Percentiles rank a stretch among this genome's conserved stretches.
Conservation (phyloP, 768 basidiomycete genomes). For the Agrocybe praecox region DNA sequence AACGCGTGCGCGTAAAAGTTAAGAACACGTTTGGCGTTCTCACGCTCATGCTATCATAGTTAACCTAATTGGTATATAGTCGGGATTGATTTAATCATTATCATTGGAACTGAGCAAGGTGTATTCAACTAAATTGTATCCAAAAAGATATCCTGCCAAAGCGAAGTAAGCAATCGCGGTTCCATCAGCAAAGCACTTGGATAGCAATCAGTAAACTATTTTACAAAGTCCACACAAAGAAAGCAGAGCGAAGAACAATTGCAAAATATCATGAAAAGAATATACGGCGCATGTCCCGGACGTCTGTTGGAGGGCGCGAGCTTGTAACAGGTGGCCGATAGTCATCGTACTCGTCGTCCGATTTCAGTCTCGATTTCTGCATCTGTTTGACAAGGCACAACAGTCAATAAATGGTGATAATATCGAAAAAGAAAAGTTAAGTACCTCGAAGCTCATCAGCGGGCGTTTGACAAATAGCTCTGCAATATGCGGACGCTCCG, state of each 20-base stretch:
- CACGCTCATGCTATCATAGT: too few species aligned
- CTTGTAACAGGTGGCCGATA: constrained; percentile 22
- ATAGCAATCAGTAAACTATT: constrained; percentile 14
- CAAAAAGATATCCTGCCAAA: neutral
- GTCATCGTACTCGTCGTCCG: constrained; percentile 48
- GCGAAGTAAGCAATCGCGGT: neutral
- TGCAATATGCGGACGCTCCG: constrained; percentile 54
- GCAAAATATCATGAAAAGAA: constrained; percentile 42
- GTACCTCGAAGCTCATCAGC: constrained; percentile 74
- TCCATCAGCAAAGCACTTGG: neutral
- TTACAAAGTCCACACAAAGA: neutral
- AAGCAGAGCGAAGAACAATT: neutral
- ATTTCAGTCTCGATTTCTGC: constrained; percentile 65
- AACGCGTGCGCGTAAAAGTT: neutral
- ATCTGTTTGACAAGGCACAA: constrained; percentile 41
- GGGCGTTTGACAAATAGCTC: constrained; percentile 56
- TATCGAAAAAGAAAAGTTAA: constrained; percentile 13
- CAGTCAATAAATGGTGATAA: neutral
- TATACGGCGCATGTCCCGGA: constrained; percentile 50
- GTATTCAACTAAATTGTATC: too few species aligned
- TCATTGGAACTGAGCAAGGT: too few species aligned
- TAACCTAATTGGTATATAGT: too few species aligned
- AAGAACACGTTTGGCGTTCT: too few species aligned
- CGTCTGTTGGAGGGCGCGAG: constrained; percentile 35
- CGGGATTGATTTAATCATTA: too few species aligned